Evolutionary conservation across 73 alveolate genomes (phyloP).

Genomic region (Paramecium pentaurelia): DNA sequence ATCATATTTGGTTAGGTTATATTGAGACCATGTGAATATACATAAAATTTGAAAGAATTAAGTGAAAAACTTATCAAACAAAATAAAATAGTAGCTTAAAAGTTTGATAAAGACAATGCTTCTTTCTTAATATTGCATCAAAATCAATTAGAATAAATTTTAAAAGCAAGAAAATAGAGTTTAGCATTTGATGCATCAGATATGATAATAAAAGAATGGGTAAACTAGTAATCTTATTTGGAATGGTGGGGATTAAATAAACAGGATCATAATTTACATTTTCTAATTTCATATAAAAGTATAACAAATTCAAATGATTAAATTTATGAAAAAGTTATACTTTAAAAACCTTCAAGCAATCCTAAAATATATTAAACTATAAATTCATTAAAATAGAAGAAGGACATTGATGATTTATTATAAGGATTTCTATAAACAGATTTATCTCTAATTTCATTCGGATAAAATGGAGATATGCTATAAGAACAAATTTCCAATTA

Average conservation of each 20-base stretch:
- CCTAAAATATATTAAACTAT: background rate
- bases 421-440: background rate
- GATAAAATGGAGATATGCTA: background rate
- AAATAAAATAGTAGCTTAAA: background rate
- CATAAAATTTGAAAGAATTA: background rate
- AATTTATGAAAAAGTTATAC: background rate
- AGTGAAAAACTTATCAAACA: background rate
- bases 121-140: background rate
- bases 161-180: background rate
- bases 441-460: background rate
- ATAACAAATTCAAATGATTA: background rate
- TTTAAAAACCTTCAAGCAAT: background rate
- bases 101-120: background rate
- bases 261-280: background rate
- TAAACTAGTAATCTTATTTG: background rate
- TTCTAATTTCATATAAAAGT: background rate
- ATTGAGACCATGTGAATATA: background rate
- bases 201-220: background rate
- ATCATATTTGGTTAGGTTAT: background rate
- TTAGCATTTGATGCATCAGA: background rate
- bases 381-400: background rate
- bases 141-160: background rate
- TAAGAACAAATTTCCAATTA: background rate
- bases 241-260: conserved; percentile 14
- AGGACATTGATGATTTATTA: background rate